Base-by-base conservation (phyloP, 495 filamentous ascomycete species). In the Elaphomyces granulatus region DNA sequence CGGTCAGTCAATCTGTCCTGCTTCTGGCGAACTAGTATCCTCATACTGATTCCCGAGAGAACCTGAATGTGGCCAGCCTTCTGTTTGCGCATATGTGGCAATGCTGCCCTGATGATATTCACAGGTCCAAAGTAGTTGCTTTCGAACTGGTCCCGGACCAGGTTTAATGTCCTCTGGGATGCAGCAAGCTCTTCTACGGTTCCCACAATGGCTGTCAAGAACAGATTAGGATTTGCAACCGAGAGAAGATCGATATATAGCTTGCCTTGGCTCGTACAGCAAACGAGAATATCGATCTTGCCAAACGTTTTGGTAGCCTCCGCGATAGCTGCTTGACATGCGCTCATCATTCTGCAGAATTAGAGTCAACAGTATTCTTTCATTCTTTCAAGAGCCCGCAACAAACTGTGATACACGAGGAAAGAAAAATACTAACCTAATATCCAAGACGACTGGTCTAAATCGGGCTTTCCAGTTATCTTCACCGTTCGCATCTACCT, bases 101-200 rank as follows among this genome's bases (percentile, higher is more conserved):
- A 66, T 8, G 77, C 72, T 16, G 87, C 80, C 57, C 90, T 94
- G 65, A 98, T 93, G 54, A 93, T 81, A 57, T 95, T 96, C 46
- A 95, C 75, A 23, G 87, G 85, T 0, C 85, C 84, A 58, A 94
- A 95, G 67, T 88, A 94, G 40, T 90, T 84, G 31, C 77, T 78
- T 56, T 95, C 88, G 60, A 95, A 95, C 55, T 94, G 87, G 50
- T 88, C 80, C 38, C 80, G 77, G 10, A 92, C 81, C 2, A 94
- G 67, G 36, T 81, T 83, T 50, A 77, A 63, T 10, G 83, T 86
- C 14, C 78, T 70, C 4, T 71, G 64, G n/a, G 72, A 74, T 20
- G 80, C 77, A 3, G 75, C 75, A 17, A 95, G 69, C 57, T 98
- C 90, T 56, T 98, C 90, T 9, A 98, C 79, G 9, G 87, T 83